Percentiles rank a stretch among this genome's conserved stretches.
Evolutionary conservation across 495 filamentous ascomycete genomes (phyloP).

Genomic region (Penicillium fimorum): DNA sequence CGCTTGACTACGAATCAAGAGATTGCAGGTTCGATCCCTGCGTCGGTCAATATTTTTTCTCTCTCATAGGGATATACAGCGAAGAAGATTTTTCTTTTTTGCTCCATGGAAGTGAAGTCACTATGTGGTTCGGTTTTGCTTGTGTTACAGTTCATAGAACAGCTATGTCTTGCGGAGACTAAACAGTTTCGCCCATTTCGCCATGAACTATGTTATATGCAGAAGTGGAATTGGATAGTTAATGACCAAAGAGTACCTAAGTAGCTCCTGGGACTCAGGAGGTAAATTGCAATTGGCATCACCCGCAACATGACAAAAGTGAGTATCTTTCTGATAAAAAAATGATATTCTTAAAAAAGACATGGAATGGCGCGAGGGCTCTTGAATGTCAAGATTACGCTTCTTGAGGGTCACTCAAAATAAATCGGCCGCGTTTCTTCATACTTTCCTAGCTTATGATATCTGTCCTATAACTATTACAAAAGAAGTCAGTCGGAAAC

Average conservation of each 20-base stretch:
- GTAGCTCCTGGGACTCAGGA: neutral
- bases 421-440: neutral
- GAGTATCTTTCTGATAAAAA: neutral
- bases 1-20: constrained; percentile 72
- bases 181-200: no score
- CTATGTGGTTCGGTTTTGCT: neutral
- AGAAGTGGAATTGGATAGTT: neutral
- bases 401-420: neutral
- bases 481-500: neutral
- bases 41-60: constrained; percentile 40
- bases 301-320: neutral
- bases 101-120: neutral
- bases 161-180: neutral
- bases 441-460: neutral
- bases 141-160: neutral
- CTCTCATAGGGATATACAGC: no score
- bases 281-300: neutral
- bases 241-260: neutral
- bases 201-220: neutral
- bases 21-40: constrained; percentile 53
- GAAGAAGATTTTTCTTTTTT: neutral
- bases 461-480: neutral
- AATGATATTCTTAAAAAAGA: neutral
- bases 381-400: neutral
- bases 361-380: neutral